These are phyloP conservation scores for Phalaenopsis aphrodite DNA, from an alignment of 106 monocot genomes.

Conservation along the genomic window DNA sequence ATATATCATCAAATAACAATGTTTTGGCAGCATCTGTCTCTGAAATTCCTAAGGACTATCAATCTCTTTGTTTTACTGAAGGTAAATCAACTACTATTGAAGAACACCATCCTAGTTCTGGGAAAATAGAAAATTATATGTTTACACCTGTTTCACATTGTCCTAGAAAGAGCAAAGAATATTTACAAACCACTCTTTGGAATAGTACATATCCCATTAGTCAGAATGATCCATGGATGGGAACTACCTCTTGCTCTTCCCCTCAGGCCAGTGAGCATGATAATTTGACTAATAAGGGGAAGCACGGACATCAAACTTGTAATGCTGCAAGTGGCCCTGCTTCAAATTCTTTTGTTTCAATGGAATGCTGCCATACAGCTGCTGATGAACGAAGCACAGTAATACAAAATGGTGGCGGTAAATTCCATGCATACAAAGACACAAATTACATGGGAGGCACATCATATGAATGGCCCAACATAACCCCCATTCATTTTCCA, in stretches of 20 bases:
- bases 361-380: background rate
- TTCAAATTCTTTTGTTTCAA: conserved; percentile 13
- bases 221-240: conserved; percentile 1
- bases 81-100: background rate
- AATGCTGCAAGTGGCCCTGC: background rate
- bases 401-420: conserved; percentile 14
- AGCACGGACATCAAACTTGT: background rate
- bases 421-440: conserved; percentile 7
- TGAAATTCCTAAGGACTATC: conserved; percentile 8
- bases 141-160: conserved; percentile 2
- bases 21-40: conserved; percentile 8
- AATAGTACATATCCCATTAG: background rate
- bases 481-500: conserved; percentile 32
- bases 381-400: conserved; percentile 12
- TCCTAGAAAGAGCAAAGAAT: conserved; percentile 4
- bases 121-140: conserved; percentile 9
- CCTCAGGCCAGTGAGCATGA: conserved; percentile 1
- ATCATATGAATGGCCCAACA: conserved; percentile 62
- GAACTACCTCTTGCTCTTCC: background rate
- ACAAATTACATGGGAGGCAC: conserved; percentile 18
- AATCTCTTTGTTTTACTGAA: background rate
- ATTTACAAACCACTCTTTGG: background rate
- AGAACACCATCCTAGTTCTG: conserved; percentile 7
- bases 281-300: background rate
- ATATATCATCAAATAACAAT: background rate